Base-by-base conservation (phyloP, 768 basidiomycete species). In the Ramaria sp. region DNA sequence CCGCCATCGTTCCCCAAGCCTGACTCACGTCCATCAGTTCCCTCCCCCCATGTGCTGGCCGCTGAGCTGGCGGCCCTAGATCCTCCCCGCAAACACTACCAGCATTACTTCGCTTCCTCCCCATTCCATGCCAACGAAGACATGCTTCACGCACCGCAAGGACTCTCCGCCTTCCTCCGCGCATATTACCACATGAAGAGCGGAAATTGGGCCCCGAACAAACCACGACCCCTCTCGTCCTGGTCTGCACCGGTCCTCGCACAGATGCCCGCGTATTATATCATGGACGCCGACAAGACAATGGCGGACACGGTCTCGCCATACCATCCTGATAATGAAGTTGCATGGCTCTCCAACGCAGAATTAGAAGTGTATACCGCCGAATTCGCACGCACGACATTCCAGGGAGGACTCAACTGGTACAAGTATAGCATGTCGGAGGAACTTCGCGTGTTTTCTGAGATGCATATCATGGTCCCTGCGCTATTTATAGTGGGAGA, bases 321-420 rank as follows among this genome's bases (percentile, higher is more conserved):
- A 16, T 61, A 71, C 16, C 65, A 65, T 3, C 73, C 72, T 7
- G 65, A 67, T 2, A 34, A 61, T 32, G 63, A 57, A 24, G 67
- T 68, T 37, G 39, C 52, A 9, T 83, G 81, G 81, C 65, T 82
- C 8, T 55, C 72, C 3, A 73, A 77, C 9, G 70, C 67, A 0
- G 78, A 77, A 47, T 70, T 80, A 12, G 63, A 55, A 0, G 71
- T 78, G 10, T 82, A 80, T 60, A 70, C 73, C 1, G 59, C 69
- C 20, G 74, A 75, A 58, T 84, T 73, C 55, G 58, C 60, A 0
- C 67, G 73, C 39, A 78, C 77, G 1, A 79, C 82, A 1, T 83
- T 83, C 56, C 81, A 82, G 61, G 81, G 79, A n/a, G 79, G 77
- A 25, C 63, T 83, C 50, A 80, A 83, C 59, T 66, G 72, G 56